phyloP scores from a whole-genome alignment of 495 filamentous ascomycete species.

The Letharia lupina region DNA sequence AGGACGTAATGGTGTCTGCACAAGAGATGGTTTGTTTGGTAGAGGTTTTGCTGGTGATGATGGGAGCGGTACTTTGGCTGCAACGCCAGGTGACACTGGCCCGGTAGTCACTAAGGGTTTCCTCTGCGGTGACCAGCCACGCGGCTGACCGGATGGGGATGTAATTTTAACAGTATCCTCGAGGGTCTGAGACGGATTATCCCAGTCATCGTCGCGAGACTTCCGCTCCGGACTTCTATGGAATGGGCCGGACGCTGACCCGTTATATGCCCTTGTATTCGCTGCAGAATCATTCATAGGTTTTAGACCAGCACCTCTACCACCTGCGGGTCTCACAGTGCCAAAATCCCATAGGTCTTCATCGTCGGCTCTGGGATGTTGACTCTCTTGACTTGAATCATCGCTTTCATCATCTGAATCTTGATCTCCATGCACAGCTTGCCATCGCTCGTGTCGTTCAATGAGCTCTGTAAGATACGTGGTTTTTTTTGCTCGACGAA shows the following conservation, averaged over 20 bases:
- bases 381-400: constrained; percentile 31
- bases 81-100: constrained; percentile 41
- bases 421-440: constrained; percentile 50
- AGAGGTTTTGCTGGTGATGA: constrained; percentile 31
- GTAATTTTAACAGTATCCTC: constrained; percentile 32
- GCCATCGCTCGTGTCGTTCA: constrained; percentile 80
- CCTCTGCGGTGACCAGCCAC: constrained; percentile 50
- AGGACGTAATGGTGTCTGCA: constrained; percentile 39
- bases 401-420: constrained; percentile 55
- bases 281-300: constrained; percentile 66
- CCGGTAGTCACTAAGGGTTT: constrained; percentile 38
- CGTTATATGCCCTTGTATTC: constrained; percentile 46
- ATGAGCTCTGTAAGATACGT: constrained; percentile 89
- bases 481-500: constrained; percentile 81
- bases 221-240: constrained; percentile 21
- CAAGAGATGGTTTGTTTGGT: constrained; percentile 32
- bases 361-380: constrained; percentile 38
- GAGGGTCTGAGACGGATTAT: not conserved
- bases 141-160: constrained; percentile 29
- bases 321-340: constrained; percentile 66
- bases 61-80: constrained; percentile 54
- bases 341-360: constrained; percentile 96
- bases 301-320: constrained; percentile 48
- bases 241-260: constrained; percentile 4
- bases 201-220: not conserved